Base-by-base conservation (phyloP, 2,329 filamentous ascomycete species). In the Fusarium nisikadoi region DNA sequence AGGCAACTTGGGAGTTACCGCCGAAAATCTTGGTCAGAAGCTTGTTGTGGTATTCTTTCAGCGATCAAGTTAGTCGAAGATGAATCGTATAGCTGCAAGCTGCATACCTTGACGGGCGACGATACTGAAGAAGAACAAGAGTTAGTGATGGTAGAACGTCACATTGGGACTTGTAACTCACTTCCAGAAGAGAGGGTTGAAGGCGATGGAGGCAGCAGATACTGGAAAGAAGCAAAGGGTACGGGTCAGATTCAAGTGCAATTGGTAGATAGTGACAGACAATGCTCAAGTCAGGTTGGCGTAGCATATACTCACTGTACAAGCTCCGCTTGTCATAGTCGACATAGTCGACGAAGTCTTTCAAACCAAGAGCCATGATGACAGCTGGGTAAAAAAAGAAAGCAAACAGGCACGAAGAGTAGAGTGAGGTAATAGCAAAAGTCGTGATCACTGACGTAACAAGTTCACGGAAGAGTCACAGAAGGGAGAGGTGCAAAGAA, bases 111-210 rank as follows among this genome's bases (percentile, higher is more conserved):
- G 89, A 78, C 94, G 92, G 69, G 94, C 94, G 75, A 94, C 91
- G 78, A 94, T 93, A 82, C 94, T 97, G 75, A 47, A 29, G 57
- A 60, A 33, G 46, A 49, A 29, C n/a, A 41, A n/a, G 20, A 62
- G 68, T 86, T 78, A 86, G 83, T 71, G 62, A 50, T 42, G 41
- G 27, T 42, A 49, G 11, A 39, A 50, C 46, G 56, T 45, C 60
- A 47, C n/a, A 23, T 20, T 25, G 56, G 43, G 23, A 27, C 52
- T 45, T 68, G 39, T 14, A 58, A 88, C 93, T 86, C 88, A 97
- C 95, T 99, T 99, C 96, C 96, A 99, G 83, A 98, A 98, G n/a
- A 96, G 92, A 27, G 96, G 96, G 83, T 99, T 99, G 84, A 99
- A 98, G 53, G 92, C 88, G 83, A 99, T 97, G 58, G 93, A 89